Base-by-base conservation (phyloP, 208 protist genomes). In the Leishmania aethiopica region DNA sequence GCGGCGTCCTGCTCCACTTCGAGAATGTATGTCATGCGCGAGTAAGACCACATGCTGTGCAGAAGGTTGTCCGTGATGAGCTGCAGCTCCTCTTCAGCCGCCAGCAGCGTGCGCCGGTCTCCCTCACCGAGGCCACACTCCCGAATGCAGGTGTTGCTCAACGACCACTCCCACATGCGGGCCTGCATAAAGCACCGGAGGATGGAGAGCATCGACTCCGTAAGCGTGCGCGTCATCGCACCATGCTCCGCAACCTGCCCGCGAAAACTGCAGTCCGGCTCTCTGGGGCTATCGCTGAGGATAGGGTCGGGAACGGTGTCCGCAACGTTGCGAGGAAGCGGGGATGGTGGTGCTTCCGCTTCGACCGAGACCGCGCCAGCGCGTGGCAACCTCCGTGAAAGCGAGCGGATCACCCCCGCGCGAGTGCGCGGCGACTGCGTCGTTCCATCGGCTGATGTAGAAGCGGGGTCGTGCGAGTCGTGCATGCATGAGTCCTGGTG, bases 251-350 rank as follows among this genome's bases (percentile, higher is more conserved):
- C 47, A 28, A 89, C 73, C 74, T 91, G 88, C 10, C 79, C 88
- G 0, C 35, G 45, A 71, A 91, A 88, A 62, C 83, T 86, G 55
- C 57, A 73, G 57, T 86, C 82, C 4, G 81, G 51, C 32, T 85
- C 86, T n/a, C 40, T 19, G 25, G 82, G 8, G 17, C 73, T 74
- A 45, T 83, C 70, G 13, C 32, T 53, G 37, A 80, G 72, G 25
- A 73, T 80, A 6, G 80, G 78, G 37, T 88, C 83, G 10, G n/a
- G 19, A 8, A 42, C 25, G 7, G 49, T 53, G 47, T 78, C 11
- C 92, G 88, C 55, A 90, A 85, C 32, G 70, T 76, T 57, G 94
- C 95, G 37, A 95, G 85, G 42, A 93, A 67, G 35, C 91, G 88
- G 66, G 92, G 94, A 10, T 91, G 40, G 77, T 94, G 91, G 79